These are phyloP conservation scores for Panellus pusillus DNA, from an alignment of 768 basidiomycete species.

Conservation along the genomic window DNA sequence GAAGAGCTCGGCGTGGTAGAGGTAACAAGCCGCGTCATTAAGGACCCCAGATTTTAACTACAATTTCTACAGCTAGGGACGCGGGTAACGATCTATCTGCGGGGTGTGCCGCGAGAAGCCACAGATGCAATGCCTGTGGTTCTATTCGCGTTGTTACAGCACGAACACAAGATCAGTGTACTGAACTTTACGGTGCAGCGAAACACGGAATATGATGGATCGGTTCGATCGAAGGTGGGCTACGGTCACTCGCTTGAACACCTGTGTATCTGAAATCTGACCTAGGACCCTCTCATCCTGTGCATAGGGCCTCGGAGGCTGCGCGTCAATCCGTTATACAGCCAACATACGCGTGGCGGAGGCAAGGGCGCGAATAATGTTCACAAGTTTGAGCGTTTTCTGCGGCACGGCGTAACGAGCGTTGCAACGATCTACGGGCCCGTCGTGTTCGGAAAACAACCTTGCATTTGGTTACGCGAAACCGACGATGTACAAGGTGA, in stretches of 20 bases:
- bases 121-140: conserved; percentile 51
- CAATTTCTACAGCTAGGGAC: conserved; percentile 62
- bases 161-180: conserved; percentile 95
- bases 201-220: conserved; percentile 90
- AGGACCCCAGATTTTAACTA: not conserved
- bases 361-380: conserved; percentile 94
- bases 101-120: conserved; percentile 70
- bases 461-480: conserved; percentile 77
- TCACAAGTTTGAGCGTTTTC: conserved; percentile 92
- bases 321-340: conserved; percentile 84
- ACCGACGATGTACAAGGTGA: conserved; percentile 65
- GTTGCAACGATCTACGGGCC: conserved; percentile 92
- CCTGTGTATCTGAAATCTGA: conserved; percentile 3
- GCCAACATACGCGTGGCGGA: conserved; percentile 88
- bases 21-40: conserved; percentile 38
- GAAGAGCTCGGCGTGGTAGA: conserved; percentile 59
- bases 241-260: not conserved
- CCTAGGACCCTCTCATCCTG: conserved; percentile 82
- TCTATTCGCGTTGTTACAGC: conserved; percentile 82
- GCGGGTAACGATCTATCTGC: conserved; percentile 75
- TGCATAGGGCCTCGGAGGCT: conserved; percentile 89
- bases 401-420: conserved; percentile 76
- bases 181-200: conserved; percentile 91
- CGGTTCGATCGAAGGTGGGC: conserved; percentile 86
- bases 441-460: conserved; percentile 80